Conservation (phyloP, 2,329 filamentous ascomycete genomes). For the Ophiocordyceps unilateralis region DNA sequence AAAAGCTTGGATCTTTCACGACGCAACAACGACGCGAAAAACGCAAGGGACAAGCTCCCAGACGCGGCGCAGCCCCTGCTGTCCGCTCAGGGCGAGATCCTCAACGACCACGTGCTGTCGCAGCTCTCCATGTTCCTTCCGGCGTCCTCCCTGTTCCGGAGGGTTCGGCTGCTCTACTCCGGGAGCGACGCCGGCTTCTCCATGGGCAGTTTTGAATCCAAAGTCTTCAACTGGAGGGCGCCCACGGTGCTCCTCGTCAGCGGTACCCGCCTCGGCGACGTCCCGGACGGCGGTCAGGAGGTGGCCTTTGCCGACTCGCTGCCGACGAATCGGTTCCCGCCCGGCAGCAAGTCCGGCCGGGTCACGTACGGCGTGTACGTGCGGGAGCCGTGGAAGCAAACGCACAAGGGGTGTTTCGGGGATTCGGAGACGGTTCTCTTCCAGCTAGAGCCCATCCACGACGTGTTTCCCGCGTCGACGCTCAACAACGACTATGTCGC, state of each 20-base stretch:
- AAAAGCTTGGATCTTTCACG: constrained; percentile 52
- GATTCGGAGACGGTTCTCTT: constrained; percentile 47
- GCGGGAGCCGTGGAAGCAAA: constrained; percentile 50
- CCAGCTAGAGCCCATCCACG: constrained; percentile 54
- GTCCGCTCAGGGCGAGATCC: constrained; percentile 37
- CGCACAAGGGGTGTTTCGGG: constrained; percentile 51
- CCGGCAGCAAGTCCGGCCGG: constrained; percentile 29
- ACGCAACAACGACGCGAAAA: constrained; percentile 15
- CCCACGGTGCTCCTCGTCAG: constrained; percentile 56
- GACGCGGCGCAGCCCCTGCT: constrained; percentile 29
- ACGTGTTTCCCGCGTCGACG: constrained; percentile 49
- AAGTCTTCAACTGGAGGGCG: constrained; percentile 61
- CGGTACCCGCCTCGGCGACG: constrained; percentile 39
- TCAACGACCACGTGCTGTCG: constrained; percentile 45
- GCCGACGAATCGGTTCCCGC: constrained; percentile 42
- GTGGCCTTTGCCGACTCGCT: constrained; percentile 41
- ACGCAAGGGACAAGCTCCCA: constrained; percentile 1
- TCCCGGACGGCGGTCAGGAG: constrained; percentile 32
- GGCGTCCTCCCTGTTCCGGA: constrained; percentile 44
- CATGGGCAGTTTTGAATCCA: constrained; percentile 59
- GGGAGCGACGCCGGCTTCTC: constrained; percentile 57
- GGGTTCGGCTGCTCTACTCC: constrained; percentile 50
- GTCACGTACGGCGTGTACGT: constrained; percentile 54
- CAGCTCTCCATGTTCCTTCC: constrained; percentile 61
- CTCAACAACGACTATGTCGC: constrained; percentile 51